Evolutionary conservation across 768 basidiomycete genomes (phyloP), one percentile per base, ranked within the genome.

Genomic region (Amanita phalloides): DNA sequence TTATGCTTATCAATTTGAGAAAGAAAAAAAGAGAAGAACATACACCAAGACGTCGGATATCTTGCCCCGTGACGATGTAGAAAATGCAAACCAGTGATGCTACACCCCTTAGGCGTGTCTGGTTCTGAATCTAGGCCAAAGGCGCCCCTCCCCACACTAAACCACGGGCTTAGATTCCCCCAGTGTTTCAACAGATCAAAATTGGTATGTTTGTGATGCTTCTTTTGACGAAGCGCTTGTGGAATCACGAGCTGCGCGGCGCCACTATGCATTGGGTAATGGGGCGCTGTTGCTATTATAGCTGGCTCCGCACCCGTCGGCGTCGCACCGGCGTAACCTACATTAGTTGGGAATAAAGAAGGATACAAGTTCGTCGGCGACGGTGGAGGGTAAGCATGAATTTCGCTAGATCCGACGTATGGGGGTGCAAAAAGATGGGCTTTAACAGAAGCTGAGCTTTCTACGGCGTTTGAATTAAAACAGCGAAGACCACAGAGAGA

Each of bases 151-250:
- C 72, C 71, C 17, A 88, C 81, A 56, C 83, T 87, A 63, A 84
- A 91, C 90, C 90, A 92, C 9, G 90, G 90, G 1, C 84, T 84
- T 38, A 90, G 64, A 60, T 90, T 91, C 1, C 90, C 90, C 90
- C 90, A 92, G 39, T 79, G 76, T 62, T 73, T 77, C 66, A 90
- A 80, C 41, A 91, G 59, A 60, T 84, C 77, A 57, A 88, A 90
- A 8, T 69, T 62, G 13, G 20, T 13, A 26, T 42, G 17, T 14
- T 36, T 25, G 21, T 6, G 21, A 21, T 45, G 8, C 32, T 66
- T 64, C 23, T 57, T 60, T 43, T 61, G 42, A 53, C 56, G 58
- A 55, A 75, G 51, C 3, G 62, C 53, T 3, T 68, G 56, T 1
- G 85, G 82, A n/a, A 64, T 65, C 28, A 88, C 71, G 42, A 90